phyloP scores from a whole-genome alignment of 2,329 filamentous ascomycete genomes.

The Colletotrichum godetiae region DNA sequence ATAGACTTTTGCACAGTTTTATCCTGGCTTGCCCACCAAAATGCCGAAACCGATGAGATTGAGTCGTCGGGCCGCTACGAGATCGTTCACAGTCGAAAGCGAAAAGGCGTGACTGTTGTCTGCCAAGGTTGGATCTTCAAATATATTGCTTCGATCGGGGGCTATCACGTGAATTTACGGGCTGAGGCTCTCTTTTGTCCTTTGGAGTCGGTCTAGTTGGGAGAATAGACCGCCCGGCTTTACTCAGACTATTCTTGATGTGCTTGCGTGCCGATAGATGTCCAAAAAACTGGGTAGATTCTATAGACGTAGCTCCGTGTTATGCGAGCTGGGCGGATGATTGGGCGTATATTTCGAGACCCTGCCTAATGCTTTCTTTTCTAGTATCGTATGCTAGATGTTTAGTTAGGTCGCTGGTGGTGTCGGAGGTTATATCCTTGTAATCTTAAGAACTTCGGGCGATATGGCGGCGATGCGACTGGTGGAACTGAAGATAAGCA shows the following conservation, averaged over 20 bases:
- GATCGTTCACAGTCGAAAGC: conserved; percentile 41
- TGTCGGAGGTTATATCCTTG: conserved; percentile 36
- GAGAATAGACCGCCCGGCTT: conserved; percentile 35
- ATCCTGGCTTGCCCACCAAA: conserved; percentile 17
- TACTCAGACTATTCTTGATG: conserved; percentile 34
- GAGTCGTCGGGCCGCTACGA: conserved; percentile 38
- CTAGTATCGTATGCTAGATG: no score
- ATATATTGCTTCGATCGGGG: conserved; percentile 39
- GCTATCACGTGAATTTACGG: conserved; percentile 35
- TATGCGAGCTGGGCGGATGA: conserved; percentile 37
- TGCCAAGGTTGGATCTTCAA: conserved; percentile 40
- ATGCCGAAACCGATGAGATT: conserved; percentile 30
- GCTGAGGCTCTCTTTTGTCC: conserved; percentile 39
- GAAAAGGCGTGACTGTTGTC: conserved; percentile 40
- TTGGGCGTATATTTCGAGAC: conserved; percentile 39
- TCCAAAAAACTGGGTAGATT: conserved; percentile 31
- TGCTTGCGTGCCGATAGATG: conserved; percentile 39
- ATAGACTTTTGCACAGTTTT: conserved; percentile 20
- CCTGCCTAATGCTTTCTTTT: no score
- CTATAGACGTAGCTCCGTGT: conserved; percentile 31
- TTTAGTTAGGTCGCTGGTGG: conserved; percentile 23
- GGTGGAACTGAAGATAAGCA: not conserved
- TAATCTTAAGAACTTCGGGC: conserved; percentile 36
- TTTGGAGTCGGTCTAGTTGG: conserved; percentile 36
- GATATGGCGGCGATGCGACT: conserved; percentile 23